Conservation (phyloP, 169 alveolate species). For the Plasmodium gaboni region DNA sequence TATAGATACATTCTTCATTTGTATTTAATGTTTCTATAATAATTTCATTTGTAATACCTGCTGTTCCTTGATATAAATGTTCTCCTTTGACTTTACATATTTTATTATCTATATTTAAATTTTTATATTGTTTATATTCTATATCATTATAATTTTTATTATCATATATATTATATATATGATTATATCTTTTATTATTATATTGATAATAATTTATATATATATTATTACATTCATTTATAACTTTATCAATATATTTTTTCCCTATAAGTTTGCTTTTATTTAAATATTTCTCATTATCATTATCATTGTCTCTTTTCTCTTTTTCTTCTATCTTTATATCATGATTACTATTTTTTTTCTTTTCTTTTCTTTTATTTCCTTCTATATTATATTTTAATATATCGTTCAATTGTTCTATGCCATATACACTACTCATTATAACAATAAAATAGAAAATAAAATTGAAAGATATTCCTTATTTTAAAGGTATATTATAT, state of each 20-base stretch:
- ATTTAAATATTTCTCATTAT: slow-evolving; percentile 25
- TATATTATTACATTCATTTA: not conserved
- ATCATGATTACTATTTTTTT: not conserved
- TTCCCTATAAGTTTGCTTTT: slow-evolving; percentile 13
- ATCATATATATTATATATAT: not conserved
- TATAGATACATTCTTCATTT: slow-evolving; percentile 57
- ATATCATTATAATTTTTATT: slow-evolving; percentile 23
- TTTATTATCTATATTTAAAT: slow-evolving; percentile 18
- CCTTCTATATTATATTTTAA: not conserved
- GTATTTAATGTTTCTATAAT: slow-evolving; percentile 41
- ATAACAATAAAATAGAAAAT: too few species aligned
- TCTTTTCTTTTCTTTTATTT: not conserved
- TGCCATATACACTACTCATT: too few species aligned
- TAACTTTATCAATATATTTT: slow-evolving; percentile 42
- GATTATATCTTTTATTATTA: not conserved
- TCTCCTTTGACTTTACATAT: slow-evolving; percentile 64
- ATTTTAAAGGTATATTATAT: too few species aligned
- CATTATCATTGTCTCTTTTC: slow-evolving; percentile 2
- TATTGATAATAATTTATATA: not conserved
- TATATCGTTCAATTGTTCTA: too few species aligned
- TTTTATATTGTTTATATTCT: slow-evolving; percentile 16
- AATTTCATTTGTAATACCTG: slow-evolving; percentile 42
- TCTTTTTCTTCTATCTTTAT: not conserved
- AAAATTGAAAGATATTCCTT: too few species aligned
- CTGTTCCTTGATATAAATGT: slow-evolving; percentile 51